phyloP scores from a whole-genome alignment of 1,284 basidiomycete species.

The Moesziomyces globuligerus region DNA sequence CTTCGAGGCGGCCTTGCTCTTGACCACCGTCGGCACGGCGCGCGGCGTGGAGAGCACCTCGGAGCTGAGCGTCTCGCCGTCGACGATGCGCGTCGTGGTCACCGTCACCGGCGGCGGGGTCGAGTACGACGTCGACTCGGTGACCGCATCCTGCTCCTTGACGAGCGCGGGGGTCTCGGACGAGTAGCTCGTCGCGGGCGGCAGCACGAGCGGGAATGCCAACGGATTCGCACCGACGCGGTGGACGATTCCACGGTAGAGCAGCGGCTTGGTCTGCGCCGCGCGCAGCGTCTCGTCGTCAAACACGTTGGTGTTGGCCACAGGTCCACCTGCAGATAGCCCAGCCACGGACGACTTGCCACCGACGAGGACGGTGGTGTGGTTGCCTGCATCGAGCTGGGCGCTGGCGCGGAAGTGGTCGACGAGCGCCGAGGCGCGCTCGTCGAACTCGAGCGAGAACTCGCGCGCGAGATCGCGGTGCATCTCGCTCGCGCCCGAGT shows the following conservation, averaged over 20 bases:
- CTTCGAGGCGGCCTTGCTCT: constrained; percentile 15
- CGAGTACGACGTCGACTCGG: constrained; percentile 29
- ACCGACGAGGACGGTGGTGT: constrained; percentile 55
- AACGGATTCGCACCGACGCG: constrained; percentile 82
- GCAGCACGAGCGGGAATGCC: constrained; percentile 81
- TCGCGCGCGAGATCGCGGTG: constrained; percentile 71
- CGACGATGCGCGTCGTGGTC: constrained; percentile 38
- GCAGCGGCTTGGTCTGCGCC: constrained; percentile 70
- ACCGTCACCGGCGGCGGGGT: constrained; percentile 34
- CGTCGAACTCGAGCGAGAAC: constrained; percentile 72
- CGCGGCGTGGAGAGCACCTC: constrained; percentile 37
- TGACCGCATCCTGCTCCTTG: constrained; percentile 15
- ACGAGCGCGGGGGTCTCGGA: constrained; percentile 75
- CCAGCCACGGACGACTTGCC: constrained; percentile 11
- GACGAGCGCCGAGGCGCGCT: constrained; percentile 68
- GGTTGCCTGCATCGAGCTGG: constrained; percentile 47
- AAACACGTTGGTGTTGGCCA: constrained; percentile 62
- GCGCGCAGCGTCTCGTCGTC: constrained; percentile 69
- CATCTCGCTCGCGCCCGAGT: constrained; percentile 71
- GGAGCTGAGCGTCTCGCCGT: constrained; percentile 22
- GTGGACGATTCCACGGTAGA: constrained; percentile 81
- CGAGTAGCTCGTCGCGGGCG: constrained; percentile 72
- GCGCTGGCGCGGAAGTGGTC: constrained; percentile 68
- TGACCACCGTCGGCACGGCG: constrained; percentile 34
- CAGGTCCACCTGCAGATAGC: constrained; percentile 33